Base-by-base conservation (phyloP, 208 protist species). In the Leishmania braziliensis region DNA sequence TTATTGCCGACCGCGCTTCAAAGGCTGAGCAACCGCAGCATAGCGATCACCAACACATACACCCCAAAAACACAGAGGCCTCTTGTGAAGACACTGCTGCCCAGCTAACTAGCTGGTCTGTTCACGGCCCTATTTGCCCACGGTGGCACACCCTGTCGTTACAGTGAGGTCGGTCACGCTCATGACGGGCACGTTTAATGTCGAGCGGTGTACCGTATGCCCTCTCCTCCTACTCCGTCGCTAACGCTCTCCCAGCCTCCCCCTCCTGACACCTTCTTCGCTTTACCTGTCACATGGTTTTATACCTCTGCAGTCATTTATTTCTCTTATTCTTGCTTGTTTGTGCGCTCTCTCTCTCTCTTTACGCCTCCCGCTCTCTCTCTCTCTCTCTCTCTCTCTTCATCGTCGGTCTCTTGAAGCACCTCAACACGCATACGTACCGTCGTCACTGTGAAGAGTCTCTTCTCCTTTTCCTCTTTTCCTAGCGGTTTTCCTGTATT, bases 351-450 rank as follows among this genome's bases (percentile, higher is more conserved):
- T 46, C 2, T 54, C 53, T n/a, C 33, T n/a, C 23, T 73, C 54
- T 23, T 69, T 62, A 43, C 26, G 6, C n/a, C 29, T 33, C 66
- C 20, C 39, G 5, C 36, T 65, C 29, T 86, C 53, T 80, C 68
- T 48, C 53, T 80, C 68, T 48, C 16, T 82, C 53, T 16, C 48
- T 74, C 43, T 48, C 54, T 39, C 0, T 73, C 54, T 23, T 69
- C 62, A 43, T n/a, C 72, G 39, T 86, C 53, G 75, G 56, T 62
- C 18, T 71, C 3, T 51, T 73, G 66, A 53, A 23, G 10, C 72
- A 26, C 50, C 16, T 62, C 9, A 26, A 33, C 33, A 62, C 53
- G 10, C 3, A 16, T 33, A 36, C 70, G 36, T 33, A n/a, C 36
- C 23, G 43, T 54, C 70, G 56, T 56, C 48, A 36, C n/a, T 75